Conservation (phyloP, 208 protist species). For the Leishmania amazonensis region DNA sequence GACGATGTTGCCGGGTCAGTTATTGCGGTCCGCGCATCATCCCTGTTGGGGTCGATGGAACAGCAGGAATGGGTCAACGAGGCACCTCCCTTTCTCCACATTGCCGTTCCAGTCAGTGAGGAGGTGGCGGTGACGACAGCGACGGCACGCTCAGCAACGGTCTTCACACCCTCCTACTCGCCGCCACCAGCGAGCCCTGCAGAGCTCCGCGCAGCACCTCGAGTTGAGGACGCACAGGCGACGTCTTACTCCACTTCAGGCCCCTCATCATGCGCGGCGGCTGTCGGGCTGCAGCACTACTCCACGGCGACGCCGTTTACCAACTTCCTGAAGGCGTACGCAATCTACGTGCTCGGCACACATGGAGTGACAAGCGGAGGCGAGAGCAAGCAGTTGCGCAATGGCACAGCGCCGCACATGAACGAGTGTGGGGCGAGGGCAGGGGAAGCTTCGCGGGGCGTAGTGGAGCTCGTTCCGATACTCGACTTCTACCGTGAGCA, state of each 20-base stretch:
- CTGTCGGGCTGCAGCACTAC: neutral
- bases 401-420: neutral
- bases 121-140: neutral
- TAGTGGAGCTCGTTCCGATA: neutral
- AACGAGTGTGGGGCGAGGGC: neutral
- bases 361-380: neutral
- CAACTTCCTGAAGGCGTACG: conserved; percentile 52
- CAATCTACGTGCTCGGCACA: conserved; percentile 12
- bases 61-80: neutral
- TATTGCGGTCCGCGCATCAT: no score
- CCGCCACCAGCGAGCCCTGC: conserved; percentile 13
- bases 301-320: conserved; percentile 22
- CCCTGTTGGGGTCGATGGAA: neutral
- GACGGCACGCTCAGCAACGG: neutral
- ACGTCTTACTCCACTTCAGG: neutral
- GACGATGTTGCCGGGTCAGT: neutral
- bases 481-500: conserved; percentile 38
- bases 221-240: neutral
- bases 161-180: conserved; percentile 6
- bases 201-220: conserved; percentile 6
- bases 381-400: neutral
- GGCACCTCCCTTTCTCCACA: neutral
- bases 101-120: neutral
- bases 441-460: neutral
- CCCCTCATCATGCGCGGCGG: neutral